phyloP scores from a whole-genome alignment of 2,329 filamentous ascomycete species.

The Penicillium sp. region DNA sequence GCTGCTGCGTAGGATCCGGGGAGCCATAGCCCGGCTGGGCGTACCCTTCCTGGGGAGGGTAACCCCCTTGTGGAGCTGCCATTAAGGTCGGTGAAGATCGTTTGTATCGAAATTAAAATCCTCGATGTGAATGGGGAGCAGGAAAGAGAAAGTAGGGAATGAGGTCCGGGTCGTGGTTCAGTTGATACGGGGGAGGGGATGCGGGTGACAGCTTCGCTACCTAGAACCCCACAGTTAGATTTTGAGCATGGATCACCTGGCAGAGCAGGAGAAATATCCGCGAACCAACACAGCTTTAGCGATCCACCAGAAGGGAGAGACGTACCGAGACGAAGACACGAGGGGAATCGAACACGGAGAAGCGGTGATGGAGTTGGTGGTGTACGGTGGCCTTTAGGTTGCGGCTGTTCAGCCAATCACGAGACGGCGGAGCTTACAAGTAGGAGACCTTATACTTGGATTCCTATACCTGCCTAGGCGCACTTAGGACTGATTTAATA shows the following conservation, averaged over 20 bases:
- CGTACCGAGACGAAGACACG: constrained; percentile 9
- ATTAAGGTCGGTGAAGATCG: constrained; percentile 34
- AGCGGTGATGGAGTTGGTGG: constrained; percentile 25
- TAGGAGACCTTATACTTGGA: background rate
- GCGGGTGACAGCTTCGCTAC: constrained; percentile 25
- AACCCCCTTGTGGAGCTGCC: constrained; percentile 55
- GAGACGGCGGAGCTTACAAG: constrained; percentile 8
- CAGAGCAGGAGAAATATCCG: background rate
- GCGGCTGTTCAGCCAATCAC: constrained; percentile 37
- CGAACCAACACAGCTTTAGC: background rate
- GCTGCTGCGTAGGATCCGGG: constrained; percentile 37
- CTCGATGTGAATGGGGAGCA: constrained; percentile 3
- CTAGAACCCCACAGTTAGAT: constrained; percentile 27
- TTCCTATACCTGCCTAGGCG: background rate
- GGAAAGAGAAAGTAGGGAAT: constrained; percentile 6
- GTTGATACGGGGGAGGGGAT: constrained; percentile 17
- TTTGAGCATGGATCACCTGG: constrained; percentile 6
- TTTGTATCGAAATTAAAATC: constrained; percentile 1
- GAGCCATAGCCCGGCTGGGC: constrained; percentile 44
- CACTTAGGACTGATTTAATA: no score
- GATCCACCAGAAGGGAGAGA: background rate
- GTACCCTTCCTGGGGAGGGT: constrained; percentile 54
- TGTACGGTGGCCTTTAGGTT: constrained; percentile 42
- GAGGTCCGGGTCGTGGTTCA: constrained; percentile 7
- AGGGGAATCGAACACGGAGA: constrained; percentile 18